These are phyloP conservation scores for Drechslerella dactyloides DNA, from an alignment of 2,329 filamentous ascomycete genomes.

Conservation along the genomic window DNA sequence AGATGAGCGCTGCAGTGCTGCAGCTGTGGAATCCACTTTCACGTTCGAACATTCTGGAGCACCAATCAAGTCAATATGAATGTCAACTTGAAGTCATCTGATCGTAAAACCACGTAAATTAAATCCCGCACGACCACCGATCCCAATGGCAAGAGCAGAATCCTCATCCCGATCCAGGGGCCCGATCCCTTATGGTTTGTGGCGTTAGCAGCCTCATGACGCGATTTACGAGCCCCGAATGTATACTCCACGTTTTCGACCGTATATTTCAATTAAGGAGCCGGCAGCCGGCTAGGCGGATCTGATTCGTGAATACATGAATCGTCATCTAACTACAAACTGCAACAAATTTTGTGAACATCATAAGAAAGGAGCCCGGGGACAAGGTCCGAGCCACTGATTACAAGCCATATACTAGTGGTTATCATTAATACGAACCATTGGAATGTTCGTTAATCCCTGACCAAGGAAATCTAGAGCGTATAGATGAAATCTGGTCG, in stretches of 20 bases:
- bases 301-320: too few species aligned
- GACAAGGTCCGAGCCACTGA: neutral
- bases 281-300: too few species aligned
- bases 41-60: neutral
- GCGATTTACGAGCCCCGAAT: too few species aligned
- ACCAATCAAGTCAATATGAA: neutral
- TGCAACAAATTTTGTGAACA: neutral
- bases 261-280: too few species aligned
- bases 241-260: too few species aligned
- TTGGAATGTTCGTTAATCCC: too few species aligned
- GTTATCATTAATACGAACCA: too few species aligned
- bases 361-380: neutral
- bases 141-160: neutral
- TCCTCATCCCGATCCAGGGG: neutral
- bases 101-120: neutral
- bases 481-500: slow-evolving; percentile 48
- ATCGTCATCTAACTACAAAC: too few species aligned
- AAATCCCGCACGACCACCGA: neutral
- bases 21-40: neutral
- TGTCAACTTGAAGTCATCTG: neutral
- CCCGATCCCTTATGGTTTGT: too few species aligned
- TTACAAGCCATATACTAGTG: neutral
- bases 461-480: slow-evolving; percentile 16
- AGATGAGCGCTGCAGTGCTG: neutral
- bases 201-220: too few species aligned